Conservation (phyloP, 768 basidiomycete genomes). For the Udeniomyces megalosporus region DNA sequence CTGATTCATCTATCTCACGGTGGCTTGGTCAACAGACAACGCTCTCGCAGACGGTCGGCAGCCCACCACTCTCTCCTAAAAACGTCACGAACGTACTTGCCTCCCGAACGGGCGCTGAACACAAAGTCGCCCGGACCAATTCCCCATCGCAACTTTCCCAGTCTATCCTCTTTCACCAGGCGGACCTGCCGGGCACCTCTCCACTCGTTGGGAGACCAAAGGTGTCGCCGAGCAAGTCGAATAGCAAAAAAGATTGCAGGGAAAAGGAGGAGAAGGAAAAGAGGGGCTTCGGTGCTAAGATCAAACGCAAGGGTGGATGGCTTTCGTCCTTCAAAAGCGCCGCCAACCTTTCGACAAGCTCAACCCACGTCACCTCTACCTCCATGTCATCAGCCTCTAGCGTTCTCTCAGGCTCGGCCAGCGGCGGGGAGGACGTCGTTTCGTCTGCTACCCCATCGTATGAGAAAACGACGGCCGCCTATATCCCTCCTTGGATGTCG, state of each 20-base stretch:
- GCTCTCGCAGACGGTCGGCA: no score
- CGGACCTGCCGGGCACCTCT: no score
- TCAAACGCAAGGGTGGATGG: conserved; percentile 10
- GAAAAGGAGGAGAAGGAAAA: conserved; percentile 3
- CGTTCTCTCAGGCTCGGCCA: background rate
- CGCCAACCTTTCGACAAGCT: background rate
- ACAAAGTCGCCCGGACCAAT: no score
- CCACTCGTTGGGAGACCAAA: no score
- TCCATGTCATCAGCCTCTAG: conserved; percentile 1
- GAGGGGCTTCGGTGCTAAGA: background rate
- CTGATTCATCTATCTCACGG: no score
- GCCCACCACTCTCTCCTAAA: no score
- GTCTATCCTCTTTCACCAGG: no score
- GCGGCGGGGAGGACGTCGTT: background rate
- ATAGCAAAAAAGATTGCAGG: background rate
- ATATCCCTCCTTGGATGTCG: conserved; percentile 12
- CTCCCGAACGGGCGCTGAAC: no score
- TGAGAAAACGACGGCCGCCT: background rate
- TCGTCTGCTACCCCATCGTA: background rate
- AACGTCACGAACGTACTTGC: no score
- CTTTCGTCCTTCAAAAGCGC: conserved; percentile 10
- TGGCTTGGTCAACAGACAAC: no score
- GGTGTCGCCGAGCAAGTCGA: no score
- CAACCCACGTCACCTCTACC: background rate
- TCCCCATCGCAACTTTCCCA: no score